Base-by-base conservation (phyloP, 768 basidiomycete species). In the Tulasnella sp. region DNA sequence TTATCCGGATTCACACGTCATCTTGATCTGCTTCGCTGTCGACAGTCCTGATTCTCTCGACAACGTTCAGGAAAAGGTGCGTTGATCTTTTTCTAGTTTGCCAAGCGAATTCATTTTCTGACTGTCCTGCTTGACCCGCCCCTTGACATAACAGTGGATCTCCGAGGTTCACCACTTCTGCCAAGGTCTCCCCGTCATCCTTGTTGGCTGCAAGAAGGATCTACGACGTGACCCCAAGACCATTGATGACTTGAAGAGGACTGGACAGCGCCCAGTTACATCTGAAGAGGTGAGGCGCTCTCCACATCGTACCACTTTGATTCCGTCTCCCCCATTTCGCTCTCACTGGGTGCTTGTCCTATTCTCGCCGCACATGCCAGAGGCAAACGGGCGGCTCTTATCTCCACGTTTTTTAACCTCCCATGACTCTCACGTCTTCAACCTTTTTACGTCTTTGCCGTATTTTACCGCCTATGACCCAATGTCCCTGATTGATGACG, bases 1-100 rank as follows among this genome's bases (percentile, higher is more conserved):
- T 82, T 99, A 99, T 86, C 97, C 97, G 77, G 97, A 99, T 87
- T 96, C 95, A n/a, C 96, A 99, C 84, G 96, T 99, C 85, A 99
- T 99, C 87, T 90, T 99, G 81, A 98, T 99, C 86, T 98, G 97
- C 85, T 99, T 98, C 85, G 96, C 98, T 61, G 91, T 99, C 81
- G 98, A 99, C 88, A 95, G 93, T 74, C 96, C 96, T 44, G 96
- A 98, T 85, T 98, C 96, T 72, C 88, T 99, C 81, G 98, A 98
- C 86, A 99, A 99, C 90, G 98, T 99, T 40, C 96, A 98, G 88
- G 98, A 99, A 88, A 99, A 99, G 93, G 98, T 93, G 57, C 79
- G 90, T 87, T 44, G 61, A 35, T 23, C 44, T 44, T 20, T 29
- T 71, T 69, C 70, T 72, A 40, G 67, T 16, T 18, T 73, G 72